phyloP scores from a whole-genome alignment of 345 rosid species.

The Durio zibethinus region DNA sequence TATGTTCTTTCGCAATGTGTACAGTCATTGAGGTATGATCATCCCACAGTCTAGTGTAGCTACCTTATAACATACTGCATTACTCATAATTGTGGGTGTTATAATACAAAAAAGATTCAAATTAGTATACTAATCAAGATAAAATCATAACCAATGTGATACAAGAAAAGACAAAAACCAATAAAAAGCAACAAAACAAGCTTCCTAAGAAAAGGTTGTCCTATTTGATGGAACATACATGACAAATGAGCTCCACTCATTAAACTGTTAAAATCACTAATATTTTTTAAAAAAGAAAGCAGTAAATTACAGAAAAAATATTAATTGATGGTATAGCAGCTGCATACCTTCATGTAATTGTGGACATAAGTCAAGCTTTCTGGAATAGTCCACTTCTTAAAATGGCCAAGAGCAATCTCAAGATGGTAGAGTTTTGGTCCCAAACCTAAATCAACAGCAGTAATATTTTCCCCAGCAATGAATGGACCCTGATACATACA shows the following conservation, averaged over 20 bases:
- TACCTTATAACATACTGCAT: background rate
- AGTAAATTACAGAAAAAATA: background rate
- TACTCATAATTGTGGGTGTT: background rate
- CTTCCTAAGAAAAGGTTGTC: background rate
- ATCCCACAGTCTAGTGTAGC: background rate
- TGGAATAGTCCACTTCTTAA: conserved; percentile 78
- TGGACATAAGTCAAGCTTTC: conserved; percentile 53
- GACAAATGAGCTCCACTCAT: background rate
- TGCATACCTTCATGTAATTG: conserved; percentile 53
- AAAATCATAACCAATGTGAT: background rate
- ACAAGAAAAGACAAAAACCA: background rate
- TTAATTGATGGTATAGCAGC: background rate
- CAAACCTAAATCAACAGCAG: conserved; percentile 76
- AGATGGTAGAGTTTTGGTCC: conserved; percentile 92
- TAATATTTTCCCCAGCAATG: conserved; percentile 70
- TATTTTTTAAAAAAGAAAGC: background rate
- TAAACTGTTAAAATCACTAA: background rate
- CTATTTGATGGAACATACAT: background rate
- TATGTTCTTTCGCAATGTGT: background rate
- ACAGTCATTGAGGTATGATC: background rate
- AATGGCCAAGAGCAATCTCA: conserved; percentile 74
- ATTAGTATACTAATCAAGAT: background rate
- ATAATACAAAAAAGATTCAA: background rate
- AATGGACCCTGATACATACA: conserved; percentile 52
- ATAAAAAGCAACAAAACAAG: background rate